Evolutionary conservation across 2,329 filamentous ascomycete species (phyloP), one percentile per base, ranked within the genome.

Genomic region (Fusarium solani-melongenae): DNA sequence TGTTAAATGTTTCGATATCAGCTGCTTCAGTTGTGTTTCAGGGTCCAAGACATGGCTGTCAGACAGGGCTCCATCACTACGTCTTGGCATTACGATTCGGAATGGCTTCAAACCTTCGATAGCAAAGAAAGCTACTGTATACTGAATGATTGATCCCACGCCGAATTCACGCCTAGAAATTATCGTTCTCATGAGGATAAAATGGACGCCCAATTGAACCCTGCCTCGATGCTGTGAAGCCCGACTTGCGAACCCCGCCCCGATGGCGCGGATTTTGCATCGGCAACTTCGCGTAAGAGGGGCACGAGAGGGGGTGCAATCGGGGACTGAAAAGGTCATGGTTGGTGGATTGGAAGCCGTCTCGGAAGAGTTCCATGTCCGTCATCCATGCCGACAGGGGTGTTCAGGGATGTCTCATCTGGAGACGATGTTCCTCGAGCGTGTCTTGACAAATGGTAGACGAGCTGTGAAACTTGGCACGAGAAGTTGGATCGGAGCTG

Each of bases 201-300:
- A 41, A 41, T 41, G 38, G n/a, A 41, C 17, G 11, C 38, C 11
- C 38, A 41, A 41, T 41, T 41, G 38, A 11, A 20, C 38, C 3
- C 10, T 5, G 38, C 11, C 46, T 29, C 46, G 5, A 17, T 17
- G 44, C 24, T 24, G 31, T 55, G 31, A 55, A 34, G 31, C 33
- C 63, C 46, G 34, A 39, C 38, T 12, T 8, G 34, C 27, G 31
- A 33, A 39, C 29, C 29, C 24, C 29, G 27, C 49, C 34, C 51
- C 57, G 31, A 53, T 22, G 56, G 62, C 49, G 46, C 27, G 66
- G 51, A 60, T 69, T 69, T 67, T 65, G 24, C 51, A 64, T 65
- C 67, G 67, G 63, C 57, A 70, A 67, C 38, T 53, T 70, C 67
- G 67, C 53, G 59, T 67, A 51, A 20, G 27, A 49, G 29, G 62